Conservation (phyloP, 2,329 filamentous ascomycete species). For the Hirsutella minnesotensis region DNA sequence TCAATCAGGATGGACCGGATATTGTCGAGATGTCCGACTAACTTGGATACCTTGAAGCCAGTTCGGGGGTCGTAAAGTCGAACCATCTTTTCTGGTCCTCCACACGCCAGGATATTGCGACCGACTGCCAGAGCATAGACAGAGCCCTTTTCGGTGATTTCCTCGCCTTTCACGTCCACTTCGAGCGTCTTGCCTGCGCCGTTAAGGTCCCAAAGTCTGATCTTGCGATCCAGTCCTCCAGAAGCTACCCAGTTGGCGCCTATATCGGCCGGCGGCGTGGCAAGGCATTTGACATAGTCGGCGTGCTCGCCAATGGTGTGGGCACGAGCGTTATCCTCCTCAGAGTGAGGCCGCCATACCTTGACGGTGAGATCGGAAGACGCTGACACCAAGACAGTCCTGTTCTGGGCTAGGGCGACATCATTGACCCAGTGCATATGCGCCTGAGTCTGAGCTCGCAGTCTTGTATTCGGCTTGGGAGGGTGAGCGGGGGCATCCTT, state of each 20-base stretch:
- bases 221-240: conserved; percentile 83
- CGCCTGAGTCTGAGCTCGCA: conserved; percentile 53
- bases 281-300: conserved; percentile 93
- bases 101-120: conserved; percentile 74
- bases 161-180: conserved; percentile 75
- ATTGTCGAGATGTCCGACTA: conserved; percentile 93
- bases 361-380: conserved; percentile 93
- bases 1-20: conserved; percentile 85
- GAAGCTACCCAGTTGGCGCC: conserved; percentile 81
- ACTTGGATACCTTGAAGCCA: conserved; percentile 86
- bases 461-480: conserved; percentile 35
- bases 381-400: conserved; percentile 71
- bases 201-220: conserved; percentile 86
- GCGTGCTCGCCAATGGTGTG: conserved; percentile 82
- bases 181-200: conserved; percentile 77
- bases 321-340: conserved; percentile 36
- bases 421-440: conserved; percentile 98
- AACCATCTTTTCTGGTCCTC: conserved; percentile 87
- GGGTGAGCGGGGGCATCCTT: conserved; percentile 12
- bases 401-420: conserved; percentile 67
- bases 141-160: conserved; percentile 80
- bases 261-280: conserved; percentile 51
- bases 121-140: conserved; percentile 82
- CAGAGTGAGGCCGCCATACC: conserved; percentile 68
- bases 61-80: conserved; percentile 84